Conservation (phyloP, 257 asterid genomes). For the Solanum phureja region DNA sequence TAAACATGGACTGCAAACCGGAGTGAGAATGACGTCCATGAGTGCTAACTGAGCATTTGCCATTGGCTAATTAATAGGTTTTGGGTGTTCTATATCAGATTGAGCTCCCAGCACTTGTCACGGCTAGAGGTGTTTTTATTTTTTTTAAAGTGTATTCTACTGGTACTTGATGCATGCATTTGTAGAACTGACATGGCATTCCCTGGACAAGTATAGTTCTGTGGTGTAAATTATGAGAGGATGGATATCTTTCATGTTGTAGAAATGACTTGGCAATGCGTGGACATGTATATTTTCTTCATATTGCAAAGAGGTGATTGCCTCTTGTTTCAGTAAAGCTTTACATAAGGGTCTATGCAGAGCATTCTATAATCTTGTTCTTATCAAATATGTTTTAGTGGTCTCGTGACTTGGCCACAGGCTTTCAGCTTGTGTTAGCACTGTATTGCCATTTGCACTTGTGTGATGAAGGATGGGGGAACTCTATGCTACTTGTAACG, state of each 20-base stretch:
- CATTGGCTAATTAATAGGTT: not conserved
- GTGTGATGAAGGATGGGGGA: no score
- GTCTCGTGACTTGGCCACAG: not conserved
- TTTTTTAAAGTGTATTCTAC: not conserved
- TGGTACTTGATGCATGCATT: not conserved
- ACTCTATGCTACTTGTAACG: no score
- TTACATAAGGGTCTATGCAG: not conserved
- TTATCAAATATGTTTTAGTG: not conserved
- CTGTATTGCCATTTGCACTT: not conserved
- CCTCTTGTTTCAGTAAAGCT: not conserved
- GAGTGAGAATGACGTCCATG: not conserved
- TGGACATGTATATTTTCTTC: no score
- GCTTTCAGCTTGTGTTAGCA: not conserved
- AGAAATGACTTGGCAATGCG: not conserved
- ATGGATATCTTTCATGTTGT: not conserved
- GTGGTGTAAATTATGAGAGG: not conserved
- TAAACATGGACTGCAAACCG: not conserved
- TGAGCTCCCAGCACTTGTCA: not conserved
- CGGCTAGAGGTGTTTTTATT: not conserved
- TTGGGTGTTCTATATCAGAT: not conserved
- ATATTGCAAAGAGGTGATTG: not conserved
- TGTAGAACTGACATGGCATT: not conserved
- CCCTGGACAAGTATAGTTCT: not conserved
- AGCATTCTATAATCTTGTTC: not conserved
- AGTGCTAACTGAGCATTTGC: not conserved